Evolutionary conservation across 2,329 filamentous ascomycete species (phyloP).

Genomic region (Pyrenophora teres): DNA sequence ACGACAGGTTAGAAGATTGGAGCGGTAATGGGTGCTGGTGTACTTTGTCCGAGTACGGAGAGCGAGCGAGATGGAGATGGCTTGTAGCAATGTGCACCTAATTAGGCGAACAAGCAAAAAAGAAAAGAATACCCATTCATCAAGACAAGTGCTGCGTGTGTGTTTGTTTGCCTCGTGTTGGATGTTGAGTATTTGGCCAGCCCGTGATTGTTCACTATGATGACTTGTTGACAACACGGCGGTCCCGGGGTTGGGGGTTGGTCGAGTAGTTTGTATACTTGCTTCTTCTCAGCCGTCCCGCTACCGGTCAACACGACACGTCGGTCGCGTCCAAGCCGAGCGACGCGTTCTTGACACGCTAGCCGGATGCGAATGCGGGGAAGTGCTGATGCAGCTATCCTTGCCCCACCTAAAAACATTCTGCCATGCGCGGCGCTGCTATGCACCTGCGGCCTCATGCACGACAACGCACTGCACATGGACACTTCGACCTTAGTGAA

Average conservation of each 20-base stretch:
- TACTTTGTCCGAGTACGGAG: constrained; percentile 36
- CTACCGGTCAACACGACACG: too few relatives aligned
- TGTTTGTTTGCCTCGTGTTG: background rate
- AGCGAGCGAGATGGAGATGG: constrained; percentile 19
- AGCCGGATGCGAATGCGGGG: too few relatives aligned
- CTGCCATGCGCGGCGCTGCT: too few relatives aligned
- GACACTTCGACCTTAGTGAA: too few relatives aligned
- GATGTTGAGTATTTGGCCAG: background rate
- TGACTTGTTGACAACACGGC: too few relatives aligned
- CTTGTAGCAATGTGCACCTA: constrained; percentile 30
- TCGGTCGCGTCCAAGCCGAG: constrained; percentile 2
- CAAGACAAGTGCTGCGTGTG: background rate
- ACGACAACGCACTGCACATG: constrained; percentile 10
- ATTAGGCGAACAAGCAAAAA: constrained; percentile 25
- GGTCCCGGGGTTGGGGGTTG: too few relatives aligned
- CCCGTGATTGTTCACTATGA: background rate
- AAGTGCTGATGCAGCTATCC: background rate
- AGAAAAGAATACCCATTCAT: constrained; percentile 20
- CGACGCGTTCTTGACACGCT: too few relatives aligned
- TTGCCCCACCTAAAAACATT: constrained; percentile 12
- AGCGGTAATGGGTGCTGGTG: constrained; percentile 22
- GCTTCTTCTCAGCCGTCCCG: too few relatives aligned
- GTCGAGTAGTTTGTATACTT: too few relatives aligned
- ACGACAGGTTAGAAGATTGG: constrained; percentile 22
- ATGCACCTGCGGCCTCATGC: constrained; percentile 1